Percentiles rank a stretch among this genome's conserved stretches.
These are phyloP conservation scores for Alloascoidea hylecoeti DNA, from an alignment of 805 yeast species.

Conservation along the genomic window DNA sequence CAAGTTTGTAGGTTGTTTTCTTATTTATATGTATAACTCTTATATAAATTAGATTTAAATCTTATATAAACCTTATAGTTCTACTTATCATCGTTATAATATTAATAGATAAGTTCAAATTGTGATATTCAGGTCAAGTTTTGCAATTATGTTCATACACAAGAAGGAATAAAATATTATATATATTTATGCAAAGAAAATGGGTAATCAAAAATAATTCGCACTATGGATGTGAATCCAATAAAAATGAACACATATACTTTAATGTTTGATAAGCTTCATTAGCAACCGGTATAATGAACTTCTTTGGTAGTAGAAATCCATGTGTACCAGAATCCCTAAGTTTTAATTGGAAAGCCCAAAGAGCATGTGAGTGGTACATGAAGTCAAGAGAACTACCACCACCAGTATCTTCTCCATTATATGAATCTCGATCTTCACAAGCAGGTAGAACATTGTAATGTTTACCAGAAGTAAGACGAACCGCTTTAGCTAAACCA, in stretches of 20 bases:
- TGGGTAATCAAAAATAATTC: too few species aligned
- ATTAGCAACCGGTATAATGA: constrained; percentile 61
- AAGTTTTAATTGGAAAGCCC: constrained; percentile 76
- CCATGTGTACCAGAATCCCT: constrained; percentile 80
- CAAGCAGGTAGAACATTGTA: constrained; percentile 72
- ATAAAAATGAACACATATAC: not conserved
- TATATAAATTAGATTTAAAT: too few species aligned
- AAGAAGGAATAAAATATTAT: too few species aligned
- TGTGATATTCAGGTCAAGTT: too few species aligned
- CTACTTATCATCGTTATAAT: too few species aligned
- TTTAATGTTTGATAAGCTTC: constrained; percentile 24
- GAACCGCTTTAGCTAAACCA: constrained; percentile 63
- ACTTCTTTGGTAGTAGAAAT: constrained; percentile 57
- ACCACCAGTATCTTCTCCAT: constrained; percentile 66
- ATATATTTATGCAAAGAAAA: too few species aligned
- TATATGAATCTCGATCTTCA: constrained; percentile 34
- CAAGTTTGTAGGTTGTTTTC: too few species aligned
- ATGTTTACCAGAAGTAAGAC: constrained; percentile 44
- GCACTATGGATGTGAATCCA: too few species aligned
- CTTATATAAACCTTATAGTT: too few species aligned
- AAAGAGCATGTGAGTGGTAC: constrained; percentile 69
- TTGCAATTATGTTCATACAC: too few species aligned
- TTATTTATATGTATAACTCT: too few species aligned
- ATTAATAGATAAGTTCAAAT: too few species aligned
- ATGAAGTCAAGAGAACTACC: constrained; percentile 74